Evolutionary conservation across 495 filamentous ascomycete genomes (phyloP), one percentile per base, ranked within the genome.

Genomic region (Podospora bellae-mahoneyi): DNA sequence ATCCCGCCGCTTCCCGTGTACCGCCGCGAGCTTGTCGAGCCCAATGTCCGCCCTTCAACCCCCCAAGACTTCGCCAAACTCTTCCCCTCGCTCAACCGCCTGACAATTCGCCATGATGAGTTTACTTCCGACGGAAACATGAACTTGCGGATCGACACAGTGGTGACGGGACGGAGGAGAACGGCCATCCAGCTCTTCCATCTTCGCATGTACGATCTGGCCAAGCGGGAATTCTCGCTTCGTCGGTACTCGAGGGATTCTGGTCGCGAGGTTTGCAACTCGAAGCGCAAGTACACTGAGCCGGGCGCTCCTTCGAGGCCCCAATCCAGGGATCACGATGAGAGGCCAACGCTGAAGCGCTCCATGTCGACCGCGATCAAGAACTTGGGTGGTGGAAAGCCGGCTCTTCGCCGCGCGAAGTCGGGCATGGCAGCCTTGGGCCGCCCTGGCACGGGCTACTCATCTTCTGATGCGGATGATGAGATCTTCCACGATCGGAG

Each of bases 101-200:
- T 99, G 32, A 85, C 85, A 55, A 95, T 99, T 73, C 88, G 90
- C 57, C 95, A 99, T 73, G 95, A 99, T 74, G 93, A 97, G 78
- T 85, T 91, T 48, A 96, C 95, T 3, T 76, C 89, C 19, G 95
- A 99, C 77, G 94, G 95, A 20, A 97, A 98, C 83, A 97, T 97
- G 95, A 97, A 97, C 76, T 84, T 99, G 64, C 89, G 94, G 56
- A 84, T 99, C 62, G 93, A 97, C 76, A 93, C 93, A 18, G 83
- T 90, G 65, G 86, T 92, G 55, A 79, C 78, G 60, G 83, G 84
- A 15, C 88, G 87, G 64, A 80, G 79, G 54, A 84, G 80, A 72
- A 87, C 86, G 70, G 87, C 89, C 62, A 85, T 96, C 54, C 95
- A 91, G 58, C 88, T 99, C 56, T 98, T 97, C 78, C 93, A 99